Base-by-base conservation (phyloP, 306 rosid genomes). In the Prunus kanzakura region DNA sequence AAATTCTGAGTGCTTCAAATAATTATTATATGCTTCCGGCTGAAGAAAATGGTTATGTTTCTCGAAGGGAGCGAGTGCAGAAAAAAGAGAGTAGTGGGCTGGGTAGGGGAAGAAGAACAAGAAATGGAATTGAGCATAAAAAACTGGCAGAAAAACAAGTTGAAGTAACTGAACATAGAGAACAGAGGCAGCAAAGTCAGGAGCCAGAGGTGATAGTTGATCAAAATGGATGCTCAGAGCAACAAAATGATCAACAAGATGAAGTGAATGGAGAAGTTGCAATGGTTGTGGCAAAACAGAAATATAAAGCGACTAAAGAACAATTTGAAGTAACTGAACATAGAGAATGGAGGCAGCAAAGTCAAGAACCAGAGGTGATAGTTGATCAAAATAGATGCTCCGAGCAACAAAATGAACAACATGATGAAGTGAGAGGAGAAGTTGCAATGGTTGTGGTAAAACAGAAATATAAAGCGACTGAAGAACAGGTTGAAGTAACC, bases 1-100 rank as follows among this genome's bases (percentile, higher is more conserved):
- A 77, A 66, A 32, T 82, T 2, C 30, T 72, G 18, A 25, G 55
- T 25, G 41, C 23, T 8, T 77, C 54, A 9, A 67, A 60, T 22
- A 63, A 45, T 8, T 27, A 14, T 18, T 72, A 72, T 73, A 77
- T 41, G 67, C 76, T 77, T 72, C 63, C 49, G 1, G 41, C 19
- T 30, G 61, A 27, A 29, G 54, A 49, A 23, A 30, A 7, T 38
- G 13, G 11, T 54, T 52, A 56, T 18, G 56, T 32, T 64, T 38
- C 54, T 29, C 20, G 4, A 11, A 61, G 76, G 50, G 47, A 49
- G 50, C 41, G 43, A 20, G 69, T 69, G 16, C 29, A 45, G 10
- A 58, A 11, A 65, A 23, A n/a, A 45, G 35, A 71, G 58, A 46
- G 25, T n/a, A 23, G 16, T n/a, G 47, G 18, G 47, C n/a, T 49